Base-by-base conservation (phyloP, 129 eudicot genomes). In the Saussurea involucrata region DNA sequence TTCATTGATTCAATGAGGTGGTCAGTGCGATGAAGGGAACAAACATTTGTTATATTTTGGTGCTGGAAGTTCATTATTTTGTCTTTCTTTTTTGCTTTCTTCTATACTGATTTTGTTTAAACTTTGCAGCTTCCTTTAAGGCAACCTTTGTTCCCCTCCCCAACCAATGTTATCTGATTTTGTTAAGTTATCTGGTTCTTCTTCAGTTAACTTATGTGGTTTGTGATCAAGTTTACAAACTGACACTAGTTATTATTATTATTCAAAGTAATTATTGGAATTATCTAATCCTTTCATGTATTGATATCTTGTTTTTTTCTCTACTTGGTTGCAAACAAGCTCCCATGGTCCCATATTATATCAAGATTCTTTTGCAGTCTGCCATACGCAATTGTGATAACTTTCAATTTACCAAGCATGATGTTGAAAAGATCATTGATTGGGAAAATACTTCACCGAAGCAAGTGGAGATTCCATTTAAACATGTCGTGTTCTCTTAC, bases 401-500 rank as follows among this genome's bases (percentile, higher is more conserved):
- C 63, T 95, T 92, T 74, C 99, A 95, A 92, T 97, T 95, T 46
- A 95, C 87, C 4, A 85, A 83, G 83, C 76, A 81, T 18, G 99
- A 95, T 87, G 99, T 95, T 58, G 97, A 95, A 88, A 95, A 95
- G 87, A 95, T 95, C 74, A 89, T 95, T 31, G 99, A 95, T 77
- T 95, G 99, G 99, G 97, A 95, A 86, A 95, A 84, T 33, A 74
- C 96, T 69, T 76, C 99, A 24, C 97, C 99, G 4, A 95, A 95
- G 84, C 96, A 83, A 84, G 99, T 95, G 80, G 99, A 95, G 89
- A 95, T 95, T 76, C 97, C 99, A 60, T 95, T 95, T 69, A 95
- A 95, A 87, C 99, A 97, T 86, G 99, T 10, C 99, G 99, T 73
- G 99, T 95, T 42, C 91, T 95, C 65, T 79, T 95, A 53, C 99